Base-by-base conservation (phyloP, 352 stramenopile species). In the Globisporangium nagaii region DNA sequence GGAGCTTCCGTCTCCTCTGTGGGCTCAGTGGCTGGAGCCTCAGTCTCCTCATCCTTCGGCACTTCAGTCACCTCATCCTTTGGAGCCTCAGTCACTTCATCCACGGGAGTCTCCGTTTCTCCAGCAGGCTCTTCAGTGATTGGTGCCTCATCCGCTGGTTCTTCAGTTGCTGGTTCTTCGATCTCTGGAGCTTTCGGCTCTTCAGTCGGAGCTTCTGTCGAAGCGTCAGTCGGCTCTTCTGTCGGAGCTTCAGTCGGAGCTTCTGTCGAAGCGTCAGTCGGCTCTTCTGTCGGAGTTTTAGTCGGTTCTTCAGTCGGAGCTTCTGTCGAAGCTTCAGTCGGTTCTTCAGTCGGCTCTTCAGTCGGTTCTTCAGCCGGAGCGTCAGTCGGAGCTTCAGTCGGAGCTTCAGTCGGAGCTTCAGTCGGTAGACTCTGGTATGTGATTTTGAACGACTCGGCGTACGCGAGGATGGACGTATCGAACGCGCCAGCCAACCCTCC, bases 401-500 rank as follows among this genome's bases (percentile, higher is more conserved):
- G 62, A 13, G 50, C 27, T 17, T 62, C 50, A 8, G 62, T 51
- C 1, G 49, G 56, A 4, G 51, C 24, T 12, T 53, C 17, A 11
- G n/a, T n/a, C n/a, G n/a, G n/a, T n/a, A 41, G 12, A 17, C 28
- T 35, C 4, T 53, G 39, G 40, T 63, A 70, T 8, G 28, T 43
- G 8, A 71, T 47, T 19, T 71, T 61, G 34, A 71, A 71, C 13
- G 63, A 52, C 39, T 68, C 46, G 25, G 63, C 63, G 24, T 71
- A 71, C 4, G 50, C 59, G 12, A 71, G 53, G n/a, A 68, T 43
- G 24, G 51, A 47, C 22, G 37, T 68, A 28, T 44, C 42, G 12
- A 47, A 46, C 9, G 32, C 13, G 15, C n/a, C 19, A 12, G 47
- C 32, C 24, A 70, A 34, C 7, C 27, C 32, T 48, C 32, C 35